phyloP scores from a whole-genome alignment of 2,329 filamentous ascomycete genomes.

The Ophiocordyceps unilateralis region DNA sequence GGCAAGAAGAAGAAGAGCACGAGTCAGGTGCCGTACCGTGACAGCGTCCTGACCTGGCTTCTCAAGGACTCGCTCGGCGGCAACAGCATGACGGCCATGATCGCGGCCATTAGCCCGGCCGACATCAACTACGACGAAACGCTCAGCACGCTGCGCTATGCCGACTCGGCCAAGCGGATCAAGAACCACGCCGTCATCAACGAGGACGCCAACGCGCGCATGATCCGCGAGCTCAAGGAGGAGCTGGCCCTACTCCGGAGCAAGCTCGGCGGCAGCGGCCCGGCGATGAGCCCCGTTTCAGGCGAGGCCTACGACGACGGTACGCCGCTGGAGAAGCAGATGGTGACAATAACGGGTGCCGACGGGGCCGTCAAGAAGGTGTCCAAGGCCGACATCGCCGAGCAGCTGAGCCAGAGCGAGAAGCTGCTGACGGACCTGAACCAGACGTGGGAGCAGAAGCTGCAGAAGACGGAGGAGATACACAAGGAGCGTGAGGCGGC shows the following conservation, averaged over 20 bases:
- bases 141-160: conserved; percentile 84
- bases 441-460: conserved; percentile 96
- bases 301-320: conserved; percentile 84
- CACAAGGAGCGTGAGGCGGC: conserved; percentile 94
- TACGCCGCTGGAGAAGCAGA: conserved; percentile 85
- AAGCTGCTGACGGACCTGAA: conserved; percentile 93
- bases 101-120: conserved; percentile 92
- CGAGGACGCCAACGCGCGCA: conserved; percentile 94
- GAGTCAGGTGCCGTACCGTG: conserved; percentile 81
- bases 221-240: conserved; percentile 97
- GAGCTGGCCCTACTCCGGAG: conserved; percentile 72
- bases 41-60: conserved; percentile 91
- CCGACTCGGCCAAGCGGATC: conserved; percentile 94
- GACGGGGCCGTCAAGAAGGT: conserved; percentile 88
- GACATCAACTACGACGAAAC: conserved; percentile 99
- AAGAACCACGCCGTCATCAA: conserved; percentile 99
- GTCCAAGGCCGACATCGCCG: conserved; percentile 93
- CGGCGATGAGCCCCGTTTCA: conserved; percentile 29
- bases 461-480: conserved; percentile 87
- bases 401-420: conserved; percentile 90
- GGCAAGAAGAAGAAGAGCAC: conserved; percentile 65
- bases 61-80: conserved; percentile 93
- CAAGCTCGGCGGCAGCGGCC: conserved; percentile 52
- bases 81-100: conserved; percentile 99
- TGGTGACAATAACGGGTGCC: conserved; percentile 77